Percentiles rank a stretch among this genome's conserved stretches.
Conservation (phyloP, 78 protist species). For the Abeoforma whisleri region DNA sequence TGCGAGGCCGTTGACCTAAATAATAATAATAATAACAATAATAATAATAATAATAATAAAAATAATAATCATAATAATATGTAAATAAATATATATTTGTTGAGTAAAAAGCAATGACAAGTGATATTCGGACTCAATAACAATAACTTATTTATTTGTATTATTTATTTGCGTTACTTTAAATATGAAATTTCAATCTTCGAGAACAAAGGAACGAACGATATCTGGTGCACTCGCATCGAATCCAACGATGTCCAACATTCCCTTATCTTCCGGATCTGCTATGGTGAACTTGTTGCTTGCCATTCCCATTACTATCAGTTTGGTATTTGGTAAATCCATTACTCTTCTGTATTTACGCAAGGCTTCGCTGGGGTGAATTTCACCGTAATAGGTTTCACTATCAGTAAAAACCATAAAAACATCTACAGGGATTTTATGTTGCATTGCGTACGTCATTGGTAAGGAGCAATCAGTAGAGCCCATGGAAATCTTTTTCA, state of each 20-base stretch:
- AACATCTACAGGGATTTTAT: neutral
- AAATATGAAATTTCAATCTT: no score
- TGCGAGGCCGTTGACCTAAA: no score
- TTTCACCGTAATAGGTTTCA: constrained; percentile 18
- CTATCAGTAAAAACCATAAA: constrained; percentile 44
- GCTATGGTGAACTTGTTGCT: constrained; percentile 33
- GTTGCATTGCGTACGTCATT: constrained; percentile 17
- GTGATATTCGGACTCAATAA: no score
- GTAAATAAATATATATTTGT: no score
- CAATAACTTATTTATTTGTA: no score
- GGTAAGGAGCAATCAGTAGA: constrained; percentile 42
- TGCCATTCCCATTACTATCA: constrained; percentile 38
- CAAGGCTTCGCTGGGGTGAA: constrained; percentile 29
- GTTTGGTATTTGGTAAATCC: neutral
- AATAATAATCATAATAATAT: no score
- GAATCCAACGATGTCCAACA: constrained; percentile 47
- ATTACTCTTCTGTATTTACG: neutral
- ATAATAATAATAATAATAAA: no score
- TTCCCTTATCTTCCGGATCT: constrained; percentile 36
- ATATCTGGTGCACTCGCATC: constrained; percentile 33
- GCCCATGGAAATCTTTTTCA: neutral
- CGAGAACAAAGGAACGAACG: no score
- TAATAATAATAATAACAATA: no score
- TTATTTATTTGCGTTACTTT: no score
- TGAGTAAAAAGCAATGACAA: no score